Evolutionary conservation across 345 rosid genomes (phyloP).

Genomic region (Pelargonium nanum): DNA sequence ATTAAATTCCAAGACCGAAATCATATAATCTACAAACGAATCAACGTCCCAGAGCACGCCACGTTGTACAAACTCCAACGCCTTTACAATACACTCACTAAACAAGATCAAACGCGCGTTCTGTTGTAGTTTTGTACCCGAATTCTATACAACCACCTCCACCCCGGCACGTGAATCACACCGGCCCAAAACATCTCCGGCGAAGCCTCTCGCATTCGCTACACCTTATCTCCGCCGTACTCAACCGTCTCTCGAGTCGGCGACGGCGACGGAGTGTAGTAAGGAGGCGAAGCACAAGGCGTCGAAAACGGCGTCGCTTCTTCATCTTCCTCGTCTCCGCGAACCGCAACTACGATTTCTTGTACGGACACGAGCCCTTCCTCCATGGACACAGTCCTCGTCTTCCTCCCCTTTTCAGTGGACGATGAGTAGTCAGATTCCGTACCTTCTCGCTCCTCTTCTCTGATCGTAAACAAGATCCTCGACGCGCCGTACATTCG

Average conservation of each 20-base stretch:
- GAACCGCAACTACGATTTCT: not conserved
- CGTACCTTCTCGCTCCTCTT: constrained; percentile 39
- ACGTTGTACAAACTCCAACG: not conserved
- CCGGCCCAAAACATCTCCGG: too few relatives aligned
- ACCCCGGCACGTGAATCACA: not conserved
- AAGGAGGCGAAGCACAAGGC: constrained; percentile 51
- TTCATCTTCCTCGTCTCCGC: constrained; percentile 3
- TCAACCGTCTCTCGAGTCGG: constrained; percentile 22
- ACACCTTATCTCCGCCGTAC: not conserved
- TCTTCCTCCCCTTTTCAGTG: constrained; percentile 56
- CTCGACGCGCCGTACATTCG: constrained; percentile 38
- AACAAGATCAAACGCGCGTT: not conserved
- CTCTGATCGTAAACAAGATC: constrained; percentile 50
- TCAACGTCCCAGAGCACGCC: not conserved
- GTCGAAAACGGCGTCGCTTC: constrained; percentile 59
- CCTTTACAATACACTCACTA: not conserved
- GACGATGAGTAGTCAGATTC: constrained; percentile 16
- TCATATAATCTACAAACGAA: too few relatives aligned
- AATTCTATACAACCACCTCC: not conserved
- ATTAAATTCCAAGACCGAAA: too few relatives aligned
- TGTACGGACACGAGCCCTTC: not conserved
- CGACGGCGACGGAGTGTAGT: constrained; percentile 55
- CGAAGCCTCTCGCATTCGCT: not conserved
- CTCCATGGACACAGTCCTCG: constrained; percentile 6
- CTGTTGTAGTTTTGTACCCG: too few relatives aligned